Evolutionary conservation across 192 early-diverging fungal species (phyloP).

Genomic region (Irineochytrium annulatum): DNA sequence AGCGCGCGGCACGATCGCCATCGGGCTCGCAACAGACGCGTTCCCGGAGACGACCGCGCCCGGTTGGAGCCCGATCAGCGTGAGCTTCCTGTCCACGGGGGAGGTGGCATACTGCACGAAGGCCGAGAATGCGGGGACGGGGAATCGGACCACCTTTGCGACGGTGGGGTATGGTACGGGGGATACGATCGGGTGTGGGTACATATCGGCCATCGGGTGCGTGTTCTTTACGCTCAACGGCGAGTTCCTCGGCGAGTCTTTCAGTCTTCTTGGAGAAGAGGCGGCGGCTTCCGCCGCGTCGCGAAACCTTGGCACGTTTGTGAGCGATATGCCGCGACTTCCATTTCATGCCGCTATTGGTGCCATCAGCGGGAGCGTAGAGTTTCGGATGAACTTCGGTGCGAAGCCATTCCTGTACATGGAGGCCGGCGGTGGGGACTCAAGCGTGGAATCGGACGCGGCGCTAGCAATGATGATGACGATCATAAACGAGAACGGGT

Average conservation of each 20-base stretch:
- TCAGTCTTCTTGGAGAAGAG: not conserved
- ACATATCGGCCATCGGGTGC: not conserved
- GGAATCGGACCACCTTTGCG: too few relatives aligned
- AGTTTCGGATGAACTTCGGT: not conserved
- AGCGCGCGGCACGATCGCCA: not conserved
- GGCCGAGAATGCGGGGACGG: not conserved
- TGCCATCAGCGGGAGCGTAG: not conserved
- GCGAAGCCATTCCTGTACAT: not conserved
- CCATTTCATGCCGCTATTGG: not conserved
- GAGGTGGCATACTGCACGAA: not conserved
- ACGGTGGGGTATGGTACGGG: too few relatives aligned
- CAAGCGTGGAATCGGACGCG: not conserved
- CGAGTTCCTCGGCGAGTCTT: slow-evolving; percentile 1
- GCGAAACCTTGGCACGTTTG: too few relatives aligned
- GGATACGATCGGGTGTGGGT: slow-evolving; percentile 1
- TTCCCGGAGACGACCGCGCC: not conserved
- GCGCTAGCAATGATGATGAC: not conserved
- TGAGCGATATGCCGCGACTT: not conserved
- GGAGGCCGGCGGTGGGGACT: not conserved
- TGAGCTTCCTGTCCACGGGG: not conserved
- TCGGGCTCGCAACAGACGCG: not conserved
- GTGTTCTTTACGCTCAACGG: slow-evolving; percentile 7
- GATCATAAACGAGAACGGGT: not conserved
- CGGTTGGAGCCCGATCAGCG: not conserved
- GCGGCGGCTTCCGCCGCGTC: not conserved